Evolutionary conservation across 1,284 basidiomycete species (phyloP), one percentile per base, ranked within the genome.

Genomic region (Ceratobasidium sp.): DNA sequence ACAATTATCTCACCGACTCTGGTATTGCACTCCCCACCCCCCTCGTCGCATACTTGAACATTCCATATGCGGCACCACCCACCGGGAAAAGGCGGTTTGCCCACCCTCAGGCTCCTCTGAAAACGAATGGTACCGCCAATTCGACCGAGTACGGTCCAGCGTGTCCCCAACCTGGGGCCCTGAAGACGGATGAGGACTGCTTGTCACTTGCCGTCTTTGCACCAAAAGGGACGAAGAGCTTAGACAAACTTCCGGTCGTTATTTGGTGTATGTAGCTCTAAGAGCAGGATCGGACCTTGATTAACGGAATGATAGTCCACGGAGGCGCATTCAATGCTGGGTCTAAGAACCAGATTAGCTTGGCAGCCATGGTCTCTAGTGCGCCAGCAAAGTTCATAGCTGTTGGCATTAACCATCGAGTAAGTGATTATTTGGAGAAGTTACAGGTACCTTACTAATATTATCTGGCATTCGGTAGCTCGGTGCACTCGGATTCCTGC

Each of bases 1-100:
- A 65, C 29, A 65, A 38, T n/a, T 65, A 65, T 53, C 40, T 35
- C n/a, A 65, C 4, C 25, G 60, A 65, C 38, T 35, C 31, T 4
- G 49, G 35, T 29, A 53, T 38, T 2, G 34, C 47, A 20, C 35
- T 65, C 20, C 25, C 49, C 49, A 65, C 38, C 25, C 32, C 49
- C 20, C 34, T 65, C 8, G 38, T 49, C 13, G 60, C 60, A 25
- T 70, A 64, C 31, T 47, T 70, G 17, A 57, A 57, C 25, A 55
- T 65, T 29, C 69, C 69, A 1, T 70, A 65, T 45, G 69, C 69
- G 8, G 57, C 58, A 8, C 69, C 69, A 22, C 69, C 69, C 4
- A 55, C 52, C 12, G 69, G 69, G 22, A 3, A 62, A 32, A 34
- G 64, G n/a, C 49, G 58, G 10, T 70, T 52, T 22, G 7, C 25